Conservation (phyloP, 805 yeast genomes). For the Hanseniaspora singularis region DNA sequence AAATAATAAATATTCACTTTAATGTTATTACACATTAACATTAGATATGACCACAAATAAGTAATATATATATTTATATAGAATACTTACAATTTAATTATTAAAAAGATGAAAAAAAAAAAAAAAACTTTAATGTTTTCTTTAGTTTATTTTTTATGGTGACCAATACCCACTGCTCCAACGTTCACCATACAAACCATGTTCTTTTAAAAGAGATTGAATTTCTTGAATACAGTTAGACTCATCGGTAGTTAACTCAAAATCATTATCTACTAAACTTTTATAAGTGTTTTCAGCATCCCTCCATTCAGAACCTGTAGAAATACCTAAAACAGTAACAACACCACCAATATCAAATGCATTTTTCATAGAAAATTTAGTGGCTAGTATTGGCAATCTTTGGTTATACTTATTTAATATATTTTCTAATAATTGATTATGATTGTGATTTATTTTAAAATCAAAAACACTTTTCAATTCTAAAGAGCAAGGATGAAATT, state of each 20-base stretch:
- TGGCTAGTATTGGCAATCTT: constrained; percentile 62
- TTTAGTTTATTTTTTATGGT: too few species aligned
- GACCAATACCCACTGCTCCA: constrained; percentile 42
- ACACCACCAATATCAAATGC: constrained; percentile 42
- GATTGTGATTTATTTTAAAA: constrained; percentile 37
- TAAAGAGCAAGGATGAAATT: constrained; percentile 69
- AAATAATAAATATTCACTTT: too few species aligned
- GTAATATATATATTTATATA: too few species aligned
- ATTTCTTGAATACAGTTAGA: constrained; percentile 34
- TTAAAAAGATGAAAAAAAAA: background rate
- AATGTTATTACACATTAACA: too few species aligned
- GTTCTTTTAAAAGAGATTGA: constrained; percentile 35
- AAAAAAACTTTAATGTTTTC: background rate
- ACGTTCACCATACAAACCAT: constrained; percentile 43
- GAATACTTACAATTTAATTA: too few species aligned
- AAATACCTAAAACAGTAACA: constrained; percentile 67
- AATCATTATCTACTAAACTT: constrained; percentile 30
- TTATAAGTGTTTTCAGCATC: constrained; percentile 50
- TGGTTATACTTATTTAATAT: constrained; percentile 1
- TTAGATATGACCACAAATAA: too few species aligned
- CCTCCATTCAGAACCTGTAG: constrained; percentile 49
- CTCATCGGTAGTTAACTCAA: constrained; percentile 34
- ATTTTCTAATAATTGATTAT: constrained; percentile 27
- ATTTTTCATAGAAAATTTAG: constrained; percentile 54
- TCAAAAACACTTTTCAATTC: constrained; percentile 39